Evolutionary conservation across 345 rosid species (phyloP).

Genomic region (Salix brachista): DNA sequence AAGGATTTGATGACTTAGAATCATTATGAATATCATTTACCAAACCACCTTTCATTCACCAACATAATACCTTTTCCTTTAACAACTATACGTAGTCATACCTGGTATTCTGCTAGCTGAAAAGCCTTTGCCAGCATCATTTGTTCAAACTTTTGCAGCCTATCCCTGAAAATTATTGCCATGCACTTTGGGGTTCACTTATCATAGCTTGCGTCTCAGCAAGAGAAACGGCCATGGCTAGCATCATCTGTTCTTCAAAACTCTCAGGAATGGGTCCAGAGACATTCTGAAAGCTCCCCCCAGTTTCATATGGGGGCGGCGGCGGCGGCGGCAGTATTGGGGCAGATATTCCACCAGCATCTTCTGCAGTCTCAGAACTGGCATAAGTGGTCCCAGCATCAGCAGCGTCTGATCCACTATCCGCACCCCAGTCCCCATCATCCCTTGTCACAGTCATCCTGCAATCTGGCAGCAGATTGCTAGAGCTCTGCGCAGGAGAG

Average conservation of each 20-base stretch:
- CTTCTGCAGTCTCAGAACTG: slow-evolving; percentile 56
- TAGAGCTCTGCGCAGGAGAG: slow-evolving; percentile 29
- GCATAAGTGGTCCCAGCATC: slow-evolving; percentile 72
- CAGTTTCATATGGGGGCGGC: slow-evolving; percentile 36
- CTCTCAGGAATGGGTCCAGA: slow-evolving; percentile 69
- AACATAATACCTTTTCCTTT: slow-evolving; percentile 17
- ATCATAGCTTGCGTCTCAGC: slow-evolving; percentile 72
- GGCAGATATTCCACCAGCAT: slow-evolving; percentile 34
- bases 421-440: slow-evolving; percentile 54
- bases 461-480: slow-evolving; percentile 26
- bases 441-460: slow-evolving; percentile 28
- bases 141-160: slow-evolving; percentile 13
- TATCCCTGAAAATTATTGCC: slow-evolving; percentile 49
- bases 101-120: slow-evolving; percentile 15
- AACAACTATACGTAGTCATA: slow-evolving; percentile 17
- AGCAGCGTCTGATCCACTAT: slow-evolving; percentile 49
- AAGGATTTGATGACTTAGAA: neutral
- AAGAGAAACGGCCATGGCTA: slow-evolving; percentile 89
- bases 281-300: slow-evolving; percentile 26
- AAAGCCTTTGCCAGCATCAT: slow-evolving; percentile 17
- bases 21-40: slow-evolving; percentile 17
- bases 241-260: slow-evolving; percentile 96
- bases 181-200: slow-evolving; percentile 47
- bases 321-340: slow-evolving; percentile 14
- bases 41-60: slow-evolving; percentile 32